Percentiles rank a stretch among this genome's conserved stretches.
Conservation (phyloP, 305 asterid genomes). For the Fraxinus paxiana region DNA sequence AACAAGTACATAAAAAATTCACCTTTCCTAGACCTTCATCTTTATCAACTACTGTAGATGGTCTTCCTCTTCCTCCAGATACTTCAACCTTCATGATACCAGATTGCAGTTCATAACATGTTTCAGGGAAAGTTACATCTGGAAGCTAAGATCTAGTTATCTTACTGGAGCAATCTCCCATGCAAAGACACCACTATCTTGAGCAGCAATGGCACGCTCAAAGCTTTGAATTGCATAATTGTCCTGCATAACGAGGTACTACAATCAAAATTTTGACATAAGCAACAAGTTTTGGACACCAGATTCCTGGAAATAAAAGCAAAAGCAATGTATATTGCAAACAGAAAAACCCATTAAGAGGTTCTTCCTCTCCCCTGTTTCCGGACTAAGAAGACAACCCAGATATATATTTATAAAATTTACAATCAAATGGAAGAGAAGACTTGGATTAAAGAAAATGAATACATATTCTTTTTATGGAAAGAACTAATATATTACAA, state of each 20-base stretch:
- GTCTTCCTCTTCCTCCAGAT: conserved; percentile 89
- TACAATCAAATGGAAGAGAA: not conserved
- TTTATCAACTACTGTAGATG: conserved; percentile 73
- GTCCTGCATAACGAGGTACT: conserved; percentile 47
- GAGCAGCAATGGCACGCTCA: conserved; percentile 97
- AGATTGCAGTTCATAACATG: conserved; percentile 23
- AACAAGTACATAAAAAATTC: conserved; percentile 2
- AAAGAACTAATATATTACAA: not conserved
- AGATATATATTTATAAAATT: not conserved
- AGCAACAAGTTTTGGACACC: not conserved
- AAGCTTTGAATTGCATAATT: conserved; percentile 84
- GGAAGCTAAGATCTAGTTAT: conserved; percentile 19
- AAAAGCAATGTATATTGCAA: not conserved
- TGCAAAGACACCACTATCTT: conserved; percentile 65
- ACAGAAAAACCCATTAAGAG: not conserved
- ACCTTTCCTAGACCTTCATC: conserved; percentile 96
- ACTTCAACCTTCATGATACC: conserved; percentile 72
- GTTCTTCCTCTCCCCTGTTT: not conserved
- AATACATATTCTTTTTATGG: not conserved
- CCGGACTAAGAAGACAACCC: not conserved
- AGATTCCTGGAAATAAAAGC: not conserved
- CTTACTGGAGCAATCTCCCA: conserved; percentile 95
- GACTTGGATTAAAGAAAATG: not conserved
- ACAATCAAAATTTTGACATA: conserved; percentile 12
- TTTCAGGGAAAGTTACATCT: not conserved